Evolutionary conservation across 202 grass and related monocot genomes (phyloP), one percentile per base, ranked within the genome.

Genomic region (Miscanthus sacchariflorus): DNA sequence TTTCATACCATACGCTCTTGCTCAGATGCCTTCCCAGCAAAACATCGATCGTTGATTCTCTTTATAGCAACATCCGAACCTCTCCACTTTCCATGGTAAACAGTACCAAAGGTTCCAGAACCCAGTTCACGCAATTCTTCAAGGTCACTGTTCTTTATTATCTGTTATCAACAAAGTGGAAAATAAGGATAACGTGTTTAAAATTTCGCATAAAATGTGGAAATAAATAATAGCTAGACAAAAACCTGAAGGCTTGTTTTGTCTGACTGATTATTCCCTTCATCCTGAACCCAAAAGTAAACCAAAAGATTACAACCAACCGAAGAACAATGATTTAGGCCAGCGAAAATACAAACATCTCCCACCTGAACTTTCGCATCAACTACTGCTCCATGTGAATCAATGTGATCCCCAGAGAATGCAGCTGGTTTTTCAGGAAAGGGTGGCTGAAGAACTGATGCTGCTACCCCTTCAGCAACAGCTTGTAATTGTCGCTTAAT

Each of bases 1-100:
- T 74, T 72, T 27, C 78, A 80, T 56, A 95, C 93, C 90, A 96
- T 89, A 35, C 90, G 96, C 24, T 98, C 93, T 81, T 98, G 89
- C 68, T 96, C 93, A 68, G 96, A 98, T 75, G 85, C 74, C 64
- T 96, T 98, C 58, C 93, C 97, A 91, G 80, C 88, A 88, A 99
- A 97, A 78, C 94, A 95, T 23, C 94, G 91, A 52, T 97, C 94
- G 42, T 89, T 99, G 68, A 99, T 99, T 81, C 97, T 96, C 88
- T 99, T 99, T 77, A 96, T 99, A 76, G 94, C 97, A 14, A 99
- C 97, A 83, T 99, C 97, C 3, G 94, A 86, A 48, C 97, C 94
- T 87, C 94, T 95, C 97, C 97, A 99, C 90, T 99, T 99, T 76
- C 97, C 94, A 93, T 99, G 93, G 88, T 95, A 99, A 85, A 99